These are phyloP conservation scores for Nepenthes gracilis DNA, from an alignment of 148 eudicot genomes.

Conservation along the genomic window DNA sequence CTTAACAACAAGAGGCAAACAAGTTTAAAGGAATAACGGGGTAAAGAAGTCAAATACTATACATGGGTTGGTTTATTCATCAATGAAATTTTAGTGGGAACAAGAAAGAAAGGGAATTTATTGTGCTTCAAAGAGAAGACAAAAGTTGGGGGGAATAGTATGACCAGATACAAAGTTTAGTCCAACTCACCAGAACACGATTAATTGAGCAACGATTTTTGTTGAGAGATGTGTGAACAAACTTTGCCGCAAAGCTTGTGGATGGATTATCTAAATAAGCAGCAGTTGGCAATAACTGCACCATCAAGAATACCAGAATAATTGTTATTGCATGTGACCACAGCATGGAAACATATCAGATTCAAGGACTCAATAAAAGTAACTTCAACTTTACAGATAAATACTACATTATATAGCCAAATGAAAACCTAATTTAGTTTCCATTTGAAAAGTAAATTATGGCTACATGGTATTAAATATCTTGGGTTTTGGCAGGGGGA, in stretches of 20 bases:
- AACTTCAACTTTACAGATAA: neutral
- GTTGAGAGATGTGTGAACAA: conserved; percentile 90
- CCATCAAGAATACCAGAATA: conserved; percentile 8
- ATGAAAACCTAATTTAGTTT: too few relatives aligned
- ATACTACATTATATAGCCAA: neutral
- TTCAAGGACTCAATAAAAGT: neutral
- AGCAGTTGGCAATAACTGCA: conserved; percentile 89
- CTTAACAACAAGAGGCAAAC: too few relatives aligned
- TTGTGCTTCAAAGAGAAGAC: too few relatives aligned
- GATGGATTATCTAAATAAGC: conserved; percentile 95
- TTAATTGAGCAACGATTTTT: conserved; percentile 92
- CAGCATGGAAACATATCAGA: neutral
- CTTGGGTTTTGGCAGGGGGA: too few relatives aligned
- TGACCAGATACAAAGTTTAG: neutral
- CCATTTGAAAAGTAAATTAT: neutral
- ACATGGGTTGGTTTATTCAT: too few relatives aligned
- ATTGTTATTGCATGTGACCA: neutral
- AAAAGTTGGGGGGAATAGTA: too few relatives aligned
- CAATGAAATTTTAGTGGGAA: too few relatives aligned
- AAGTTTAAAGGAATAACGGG: too few relatives aligned
- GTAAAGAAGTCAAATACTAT: too few relatives aligned
- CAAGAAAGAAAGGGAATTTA: too few relatives aligned
- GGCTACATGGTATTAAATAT: neutral
- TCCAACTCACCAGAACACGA: conserved; percentile 76
- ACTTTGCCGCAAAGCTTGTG: conserved; percentile 90